These are phyloP conservation scores for Chlorella vulgaris DNA, from an alignment of 139 green algal genomes.

Conservation along the genomic window DNA sequence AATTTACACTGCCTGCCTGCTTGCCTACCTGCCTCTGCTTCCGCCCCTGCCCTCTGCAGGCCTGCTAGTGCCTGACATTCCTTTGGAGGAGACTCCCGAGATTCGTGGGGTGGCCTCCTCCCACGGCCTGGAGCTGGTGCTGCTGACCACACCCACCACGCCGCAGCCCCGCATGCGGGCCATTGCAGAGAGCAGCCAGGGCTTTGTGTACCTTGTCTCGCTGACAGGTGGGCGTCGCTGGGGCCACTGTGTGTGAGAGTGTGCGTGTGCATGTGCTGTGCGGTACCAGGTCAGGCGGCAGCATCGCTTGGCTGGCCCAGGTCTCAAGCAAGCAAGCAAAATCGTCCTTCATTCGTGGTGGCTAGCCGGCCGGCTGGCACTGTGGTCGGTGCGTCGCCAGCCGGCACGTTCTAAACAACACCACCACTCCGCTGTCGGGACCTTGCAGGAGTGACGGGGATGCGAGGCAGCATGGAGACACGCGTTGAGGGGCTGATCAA, in stretches of 20 bases:
- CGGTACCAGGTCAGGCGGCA: neutral
- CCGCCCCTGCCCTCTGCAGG: too few relatives aligned
- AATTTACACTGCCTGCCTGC: too few relatives aligned
- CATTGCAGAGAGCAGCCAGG: slow-evolving; percentile 87
- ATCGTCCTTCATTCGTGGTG: neutral
- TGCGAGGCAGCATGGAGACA: slow-evolving; percentile 61
- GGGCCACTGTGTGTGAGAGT: neutral
- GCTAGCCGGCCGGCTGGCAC: neutral
- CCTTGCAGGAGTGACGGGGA: slow-evolving; percentile 85
- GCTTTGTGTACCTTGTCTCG: slow-evolving; percentile 99
- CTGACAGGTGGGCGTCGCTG: slow-evolving; percentile 61
- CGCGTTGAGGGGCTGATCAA: slow-evolving; percentile 86
- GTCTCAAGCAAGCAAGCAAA: too few relatives aligned
- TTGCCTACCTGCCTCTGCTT: too few relatives aligned
- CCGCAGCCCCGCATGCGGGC: slow-evolving; percentile 63
- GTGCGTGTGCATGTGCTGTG: neutral
- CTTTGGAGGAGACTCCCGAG: slow-evolving; percentile 92
- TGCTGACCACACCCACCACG: slow-evolving; percentile 94
- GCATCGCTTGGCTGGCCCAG: too few relatives aligned
- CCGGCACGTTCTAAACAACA: neutral
- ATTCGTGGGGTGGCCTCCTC: slow-evolving; percentile 69
- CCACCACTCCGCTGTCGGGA: neutral
- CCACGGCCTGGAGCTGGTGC: slow-evolving; percentile 91
- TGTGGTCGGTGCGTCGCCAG: neutral
- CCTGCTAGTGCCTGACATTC: slow-evolving; percentile 96